Percentiles rank a stretch among this genome's conserved stretches.
These are phyloP conservation scores for Calonectria pteridis DNA, from an alignment of 2,329 filamentous ascomycete species.

Conservation along the genomic window DNA sequence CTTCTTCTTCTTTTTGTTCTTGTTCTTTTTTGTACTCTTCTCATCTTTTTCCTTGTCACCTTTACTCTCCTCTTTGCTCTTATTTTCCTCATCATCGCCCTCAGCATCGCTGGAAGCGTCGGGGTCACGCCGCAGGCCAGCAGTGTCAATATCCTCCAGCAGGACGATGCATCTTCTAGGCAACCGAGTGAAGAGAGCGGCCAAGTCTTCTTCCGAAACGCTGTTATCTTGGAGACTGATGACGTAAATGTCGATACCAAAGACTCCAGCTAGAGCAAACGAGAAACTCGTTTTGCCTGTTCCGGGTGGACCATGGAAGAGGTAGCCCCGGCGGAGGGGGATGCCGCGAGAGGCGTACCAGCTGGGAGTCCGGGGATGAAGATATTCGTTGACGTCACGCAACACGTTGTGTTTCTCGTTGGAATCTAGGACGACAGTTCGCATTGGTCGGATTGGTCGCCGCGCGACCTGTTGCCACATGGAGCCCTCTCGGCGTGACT, in stretches of 20 bases:
- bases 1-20: constrained; percentile 31
- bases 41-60: constrained; percentile 7
- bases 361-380: constrained; percentile 75
- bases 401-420: constrained; percentile 75
- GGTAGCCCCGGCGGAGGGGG: constrained; percentile 80
- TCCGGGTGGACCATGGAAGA: constrained; percentile 82
- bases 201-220: constrained; percentile 72
- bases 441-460: constrained; percentile 77
- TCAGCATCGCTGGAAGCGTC: constrained; percentile 42
- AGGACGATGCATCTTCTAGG: constrained; percentile 75
- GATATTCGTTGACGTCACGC: constrained; percentile 81
- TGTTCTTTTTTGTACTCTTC: constrained; percentile 29
- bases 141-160: constrained; percentile 77
- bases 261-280: constrained; percentile 74
- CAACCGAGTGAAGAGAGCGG: constrained; percentile 69
- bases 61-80: constrained; percentile 26
- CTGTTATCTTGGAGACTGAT: constrained; percentile 68
- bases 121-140: constrained; percentile 64
- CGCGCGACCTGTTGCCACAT: constrained; percentile 70
- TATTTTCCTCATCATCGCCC: constrained; percentile 30
- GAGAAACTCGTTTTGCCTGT: constrained; percentile 80
- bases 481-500: constrained; percentile 59
- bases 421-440: constrained; percentile 79
- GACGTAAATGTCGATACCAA: constrained; percentile 76
- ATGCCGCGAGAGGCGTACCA: constrained; percentile 85